Conservation (phyloP, 179 eudicot genomes). For the Drosera spatulata region DNA sequence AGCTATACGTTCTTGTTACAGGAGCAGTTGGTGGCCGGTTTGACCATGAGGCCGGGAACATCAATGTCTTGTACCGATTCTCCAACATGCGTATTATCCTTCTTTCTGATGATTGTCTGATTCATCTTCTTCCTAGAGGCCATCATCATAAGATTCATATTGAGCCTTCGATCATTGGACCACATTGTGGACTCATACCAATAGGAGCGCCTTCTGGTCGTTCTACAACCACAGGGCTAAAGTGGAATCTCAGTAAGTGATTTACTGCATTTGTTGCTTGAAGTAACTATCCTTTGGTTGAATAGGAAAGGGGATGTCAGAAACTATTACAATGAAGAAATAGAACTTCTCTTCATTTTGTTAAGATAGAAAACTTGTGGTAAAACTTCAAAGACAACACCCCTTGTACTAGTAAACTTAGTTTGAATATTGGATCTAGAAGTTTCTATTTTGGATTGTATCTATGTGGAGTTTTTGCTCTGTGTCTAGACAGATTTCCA, state of each 20-base stretch:
- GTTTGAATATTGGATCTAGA: too few species aligned
- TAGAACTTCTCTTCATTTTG: neutral
- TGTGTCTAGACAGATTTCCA: neutral
- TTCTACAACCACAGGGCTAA: conserved; percentile 74
- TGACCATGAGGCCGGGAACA: conserved; percentile 91
- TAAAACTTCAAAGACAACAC: too few species aligned
- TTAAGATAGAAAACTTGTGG: neutral
- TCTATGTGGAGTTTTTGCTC: too few species aligned
- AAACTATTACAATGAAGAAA: too few species aligned
- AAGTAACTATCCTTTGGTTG: neutral
- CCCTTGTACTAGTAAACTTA: too few species aligned
- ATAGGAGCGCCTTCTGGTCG: conserved; percentile 47
- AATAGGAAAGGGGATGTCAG: too few species aligned
- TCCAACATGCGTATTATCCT: conserved; percentile 54
- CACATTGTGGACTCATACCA: conserved; percentile 93
- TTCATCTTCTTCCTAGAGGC: conserved; percentile 71
- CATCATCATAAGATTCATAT: conserved; percentile 67
- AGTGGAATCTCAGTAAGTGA: conserved; percentile 83
- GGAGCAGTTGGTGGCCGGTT: conserved; percentile 97
- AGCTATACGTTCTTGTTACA: conserved; percentile 69
- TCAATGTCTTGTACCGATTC: conserved; percentile 69
- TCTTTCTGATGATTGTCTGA: conserved; percentile 77
- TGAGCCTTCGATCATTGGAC: conserved; percentile 64
- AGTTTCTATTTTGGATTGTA: too few species aligned
- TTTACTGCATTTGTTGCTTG: neutral